These are phyloP conservation scores for Peterozyma xylosa DNA, from an alignment of 805 yeast genomes.

Conservation along the genomic window DNA sequence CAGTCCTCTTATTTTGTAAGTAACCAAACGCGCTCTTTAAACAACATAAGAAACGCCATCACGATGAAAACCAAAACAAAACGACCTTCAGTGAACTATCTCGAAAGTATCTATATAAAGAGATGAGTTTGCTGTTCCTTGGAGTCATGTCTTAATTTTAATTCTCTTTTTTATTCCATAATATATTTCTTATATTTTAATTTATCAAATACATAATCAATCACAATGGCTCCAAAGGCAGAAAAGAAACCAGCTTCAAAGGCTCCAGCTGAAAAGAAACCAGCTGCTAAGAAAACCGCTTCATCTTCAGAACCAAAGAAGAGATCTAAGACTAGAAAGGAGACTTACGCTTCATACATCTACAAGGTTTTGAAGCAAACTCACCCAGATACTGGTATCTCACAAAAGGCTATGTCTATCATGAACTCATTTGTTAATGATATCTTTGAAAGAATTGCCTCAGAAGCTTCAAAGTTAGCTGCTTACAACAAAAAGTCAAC, in stretches of 20 bases:
- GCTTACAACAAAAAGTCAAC: constrained; percentile 98
- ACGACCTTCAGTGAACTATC: neutral
- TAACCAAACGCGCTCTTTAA: neutral
- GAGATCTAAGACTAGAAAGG: constrained; percentile 95
- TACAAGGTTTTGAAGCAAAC: constrained; percentile 98
- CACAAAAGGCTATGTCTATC: constrained; percentile 97
- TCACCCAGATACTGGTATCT: constrained; percentile 99
- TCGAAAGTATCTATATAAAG: neutral
- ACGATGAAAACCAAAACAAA: neutral
- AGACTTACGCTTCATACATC: constrained; percentile 95
- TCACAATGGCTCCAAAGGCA: constrained; percentile 59
- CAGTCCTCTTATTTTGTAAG: too few relatives aligned
- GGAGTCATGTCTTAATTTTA: neutral
- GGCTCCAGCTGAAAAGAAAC: constrained; percentile 96
- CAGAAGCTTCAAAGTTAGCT: constrained; percentile 97
- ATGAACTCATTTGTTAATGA: constrained; percentile 98
- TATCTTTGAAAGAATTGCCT: constrained; percentile 95
- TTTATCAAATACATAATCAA: constrained; percentile 7
- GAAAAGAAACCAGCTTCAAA: constrained; percentile 78
- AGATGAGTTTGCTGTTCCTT: neutral
- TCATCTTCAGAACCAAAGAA: constrained; percentile 77
- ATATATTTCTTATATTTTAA: neutral
- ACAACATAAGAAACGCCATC: neutral
- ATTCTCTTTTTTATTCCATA: too few relatives aligned
- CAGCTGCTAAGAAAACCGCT: constrained; percentile 88